These are phyloP conservation scores for Brasilioporus rufonigricans DNA, from an alignment of 768 basidiomycete genomes.

Conservation along the genomic window DNA sequence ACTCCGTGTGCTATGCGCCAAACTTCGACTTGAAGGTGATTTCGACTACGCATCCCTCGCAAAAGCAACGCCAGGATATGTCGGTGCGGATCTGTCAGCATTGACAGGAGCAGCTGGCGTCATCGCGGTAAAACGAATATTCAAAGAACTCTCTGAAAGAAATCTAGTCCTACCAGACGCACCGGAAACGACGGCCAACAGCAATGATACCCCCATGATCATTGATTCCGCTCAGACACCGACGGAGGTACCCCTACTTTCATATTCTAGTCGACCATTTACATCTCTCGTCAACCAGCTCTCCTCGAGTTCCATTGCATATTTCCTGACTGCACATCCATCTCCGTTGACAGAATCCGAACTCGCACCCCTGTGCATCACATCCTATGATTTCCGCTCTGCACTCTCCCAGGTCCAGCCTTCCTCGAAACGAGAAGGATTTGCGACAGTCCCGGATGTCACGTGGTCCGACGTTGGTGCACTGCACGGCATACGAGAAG, in stretches of 20 bases:
- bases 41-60: background rate
- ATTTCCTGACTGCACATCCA: background rate
- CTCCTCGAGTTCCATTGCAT: background rate
- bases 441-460: background rate
- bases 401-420: background rate
- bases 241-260: background rate
- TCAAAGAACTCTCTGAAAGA: background rate
- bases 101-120: background rate
- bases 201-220: background rate
- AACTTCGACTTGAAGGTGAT: background rate
- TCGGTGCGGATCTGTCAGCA: background rate
- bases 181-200: background rate
- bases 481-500: background rate
- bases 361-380: background rate
- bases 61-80: background rate
- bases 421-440: background rate
- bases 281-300: background rate
- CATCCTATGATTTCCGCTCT: background rate
- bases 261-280: background rate
- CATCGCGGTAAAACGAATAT: background rate
- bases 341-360: background rate
- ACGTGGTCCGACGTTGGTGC: background rate
- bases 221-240: background rate
- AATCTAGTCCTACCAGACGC: background rate
- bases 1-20: background rate